Evolutionary conservation across 2,329 filamentous ascomycete species (phyloP).

Genomic region (Hypoxylon sp.): DNA sequence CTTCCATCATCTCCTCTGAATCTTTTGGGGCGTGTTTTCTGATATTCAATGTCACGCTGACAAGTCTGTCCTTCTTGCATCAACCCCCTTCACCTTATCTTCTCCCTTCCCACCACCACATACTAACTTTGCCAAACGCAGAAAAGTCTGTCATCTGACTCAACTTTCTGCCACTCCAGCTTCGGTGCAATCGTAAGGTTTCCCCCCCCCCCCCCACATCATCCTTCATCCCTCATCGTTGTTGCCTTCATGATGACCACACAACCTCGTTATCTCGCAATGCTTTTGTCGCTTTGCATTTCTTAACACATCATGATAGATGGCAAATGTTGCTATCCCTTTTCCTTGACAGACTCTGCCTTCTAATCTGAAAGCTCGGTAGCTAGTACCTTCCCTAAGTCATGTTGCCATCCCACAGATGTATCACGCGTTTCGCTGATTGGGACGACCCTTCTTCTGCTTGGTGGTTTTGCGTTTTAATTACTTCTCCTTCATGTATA

Average conservation of each 20-base stretch:
- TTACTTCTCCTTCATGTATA: neutral
- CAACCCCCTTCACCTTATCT: neutral
- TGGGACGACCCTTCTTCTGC: neutral
- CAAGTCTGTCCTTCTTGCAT: neutral
- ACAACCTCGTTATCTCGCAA: neutral
- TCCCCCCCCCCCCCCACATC: neutral
- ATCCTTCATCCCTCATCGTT: neutral
- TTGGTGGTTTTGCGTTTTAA: neutral
- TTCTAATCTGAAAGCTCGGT: neutral
- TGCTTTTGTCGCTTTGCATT: neutral
- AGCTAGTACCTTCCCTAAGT: neutral
- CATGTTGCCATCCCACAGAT: neutral
- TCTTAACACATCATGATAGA: neutral
- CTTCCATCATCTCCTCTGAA: neutral
- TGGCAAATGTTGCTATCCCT: neutral
- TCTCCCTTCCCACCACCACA: neutral
- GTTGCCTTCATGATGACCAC: neutral
- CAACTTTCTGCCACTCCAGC: neutral
- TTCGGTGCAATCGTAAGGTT: constrained; percentile 11
- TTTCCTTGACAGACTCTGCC: no score
- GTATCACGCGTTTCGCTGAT: neutral
- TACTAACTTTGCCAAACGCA: constrained; percentile 1
- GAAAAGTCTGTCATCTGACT: neutral
- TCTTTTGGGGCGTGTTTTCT: neutral
- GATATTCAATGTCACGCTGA: neutral